Base-by-base conservation (phyloP, 2,329 filamentous ascomycete species). In the Alternaria gaisen region DNA sequence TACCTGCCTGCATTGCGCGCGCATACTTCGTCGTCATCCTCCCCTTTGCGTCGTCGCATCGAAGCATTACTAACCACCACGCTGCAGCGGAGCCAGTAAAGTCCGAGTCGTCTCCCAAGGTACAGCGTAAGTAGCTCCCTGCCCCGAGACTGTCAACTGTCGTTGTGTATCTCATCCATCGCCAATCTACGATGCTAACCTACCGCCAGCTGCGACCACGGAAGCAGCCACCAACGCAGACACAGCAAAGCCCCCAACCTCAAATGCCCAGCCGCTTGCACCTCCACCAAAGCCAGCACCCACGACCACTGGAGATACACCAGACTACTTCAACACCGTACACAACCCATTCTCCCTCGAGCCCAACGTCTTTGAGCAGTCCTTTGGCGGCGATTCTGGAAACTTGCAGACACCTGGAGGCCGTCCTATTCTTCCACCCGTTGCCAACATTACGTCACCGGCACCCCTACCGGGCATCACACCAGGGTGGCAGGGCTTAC, bases 331-430 rank as follows among this genome's bases (percentile, higher is more conserved):
- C 74, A 82, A 80, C 66, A 79, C 74, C n/a, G 74, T 79, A 52
- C 81, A 82, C 70, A 82, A 79, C 60, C 81, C 83, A 63, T 82
- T 93, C 76, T 90, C 87, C 71, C 87, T 91, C 78, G 95, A 98
- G 83, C 93, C 93, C 61, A 98, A 99, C 80, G 94, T 95, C 9
- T 98, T 99, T 74, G 95, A 98, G 79, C 92, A 95, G 80, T 97
- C 94, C 7, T 99, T 99, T 77, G 89, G 88, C 56, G 70, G 66
- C 34, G 67, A 67, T 42, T 67, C 66, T 65, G 69, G 66, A 61
- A 65, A 47, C 47, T 82, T 88, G 70, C 92, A 97, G 78, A 97
- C 94, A 32, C 93, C 94, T 16, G 75, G 73, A 44, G 91, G 92
- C 34, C 84, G 89, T 73, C 85, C 86, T 40, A 90, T 97, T 73